Base-by-base conservation (phyloP, 2,329 filamentous ascomycete species). In the Microdochium trichocladiopsis region DNA sequence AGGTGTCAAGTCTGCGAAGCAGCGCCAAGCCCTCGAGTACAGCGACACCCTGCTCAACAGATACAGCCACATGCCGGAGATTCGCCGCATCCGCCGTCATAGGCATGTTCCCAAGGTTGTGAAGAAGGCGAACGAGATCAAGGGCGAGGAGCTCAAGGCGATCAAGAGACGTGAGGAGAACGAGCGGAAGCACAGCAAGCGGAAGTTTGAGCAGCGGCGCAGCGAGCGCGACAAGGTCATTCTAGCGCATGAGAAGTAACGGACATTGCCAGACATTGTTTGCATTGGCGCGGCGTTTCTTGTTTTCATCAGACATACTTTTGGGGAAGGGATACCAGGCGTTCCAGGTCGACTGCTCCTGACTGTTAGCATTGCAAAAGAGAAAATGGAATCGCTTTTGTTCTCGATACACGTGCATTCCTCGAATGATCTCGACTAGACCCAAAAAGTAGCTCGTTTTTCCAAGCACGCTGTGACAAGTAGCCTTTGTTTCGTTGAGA, bases 61-160 rank as follows among this genome's bases (percentile, higher is more conserved):
- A 57, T 99, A 91, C 72, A 82, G 84, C 57, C 94, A 99, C 69
- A 96, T 99, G 92, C 94, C 94, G 49, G 93, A 99, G 72, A 88
- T 99, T 60, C 83, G 84, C 61, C 83, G 95, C 51, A 99, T 99
- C 69, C 86, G 86, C 63, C 82, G 91, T 50, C 94, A 99, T 70
- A 83, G 94, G 56, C 94, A 97, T 71, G 73, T 96, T 56, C 94
- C 94, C 21, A 90, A 91, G 77, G 84, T 91, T 53, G 84, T 97
- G 59, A 96, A 96, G 85, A 97, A 96, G 82, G 93, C 93, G 3
- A 84, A 80, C 49, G 88, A 96, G 76, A 97, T 97, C 72, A 99
- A 99, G 83, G 74, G 75, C 53, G 90, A 95, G 65, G 94, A 97
- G 70, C 69, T 96, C 62, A 84, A 84, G 69, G 82, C 89, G 31